Evolutionary conservation across 176 grass and related monocot genomes (phyloP), one percentile per base, ranked within the genome.

Genomic region (Oryza officinalis): DNA sequence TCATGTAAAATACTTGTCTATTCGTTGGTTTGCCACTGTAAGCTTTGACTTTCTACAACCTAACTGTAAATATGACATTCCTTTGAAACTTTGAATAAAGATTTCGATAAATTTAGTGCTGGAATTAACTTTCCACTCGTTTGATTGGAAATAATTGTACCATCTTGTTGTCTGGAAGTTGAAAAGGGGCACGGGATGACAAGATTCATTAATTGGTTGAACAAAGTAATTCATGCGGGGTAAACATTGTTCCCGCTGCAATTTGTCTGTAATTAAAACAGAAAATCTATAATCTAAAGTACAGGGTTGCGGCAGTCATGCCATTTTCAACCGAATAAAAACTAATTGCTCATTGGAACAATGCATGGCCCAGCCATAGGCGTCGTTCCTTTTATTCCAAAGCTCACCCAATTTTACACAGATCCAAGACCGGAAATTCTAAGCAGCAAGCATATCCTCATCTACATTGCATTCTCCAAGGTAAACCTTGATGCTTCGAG

Each of bases 401-500:
- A 86, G 75, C 63, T 12, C 35, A 80, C 64, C 66, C 44, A 43
- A 76, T 76, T 87, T 87, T 87, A 84, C 88, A 87, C 75, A 46
- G n/a, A 79, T 74, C 57, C 37, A 80, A 80, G 44, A 64, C 50
- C 17, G 20, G n/a, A 45, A 75, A 64, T 54, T 37, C 69, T 85
- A 94, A 6, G 43, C 59, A 26, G 23, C 60, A 49, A 81, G 79
- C 84, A 88, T 63, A 65, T 92, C 87, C 50, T 99, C 91, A 22
- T 96, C 91, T 43, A 96, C 60, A 65, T 85, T 92, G 89, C 97
- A 99, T 78, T 99, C 90, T 74, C 89, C 91, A 13, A 94, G 89
- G 47, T 89, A 96, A 63, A 99, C 93, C 85, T 92, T 99, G 78
- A 99, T 27, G 63, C 97, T 96, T 78, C 90, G 86, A 72, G 97